phyloP scores from a whole-genome alignment of 164 flowering plant species.

The Kalanchoe fedtschenkoi region DNA sequence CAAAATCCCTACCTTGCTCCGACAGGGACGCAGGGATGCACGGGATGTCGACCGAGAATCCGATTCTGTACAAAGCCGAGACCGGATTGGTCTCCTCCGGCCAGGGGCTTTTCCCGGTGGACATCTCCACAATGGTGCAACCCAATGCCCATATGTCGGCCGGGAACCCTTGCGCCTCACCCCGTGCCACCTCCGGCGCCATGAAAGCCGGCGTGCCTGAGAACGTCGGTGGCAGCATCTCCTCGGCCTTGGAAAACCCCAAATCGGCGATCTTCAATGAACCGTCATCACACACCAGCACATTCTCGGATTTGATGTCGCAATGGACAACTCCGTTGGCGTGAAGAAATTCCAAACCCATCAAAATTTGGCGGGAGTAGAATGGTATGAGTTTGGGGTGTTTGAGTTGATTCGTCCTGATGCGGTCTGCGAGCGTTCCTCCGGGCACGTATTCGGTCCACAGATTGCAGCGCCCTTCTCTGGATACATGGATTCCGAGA shows the following conservation, averaged over 20 bases:
- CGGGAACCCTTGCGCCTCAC: constrained; percentile 54
- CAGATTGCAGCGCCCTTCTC: constrained; percentile 44
- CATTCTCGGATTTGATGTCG: constrained; percentile 61
- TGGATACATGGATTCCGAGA: constrained; percentile 36
- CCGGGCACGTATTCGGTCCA: constrained; percentile 53
- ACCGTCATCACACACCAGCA: constrained; percentile 41
- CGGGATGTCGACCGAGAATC: constrained; percentile 42
- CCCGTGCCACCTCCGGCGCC: constrained; percentile 82
- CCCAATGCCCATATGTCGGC: constrained; percentile 86
- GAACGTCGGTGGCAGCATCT: constrained; percentile 7
- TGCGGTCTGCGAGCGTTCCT: constrained; percentile 42
- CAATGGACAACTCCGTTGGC: constrained; percentile 56
- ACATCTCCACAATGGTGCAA: constrained; percentile 74
- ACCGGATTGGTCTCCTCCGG: constrained; percentile 31
- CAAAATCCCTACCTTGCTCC: constrained; percentile 47
- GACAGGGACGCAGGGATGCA: constrained; percentile 41
- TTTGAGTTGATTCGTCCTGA: constrained; percentile 18
- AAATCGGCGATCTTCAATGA: constrained; percentile 55
- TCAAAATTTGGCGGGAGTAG: constrained; percentile 26
- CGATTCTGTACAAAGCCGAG: constrained; percentile 44
- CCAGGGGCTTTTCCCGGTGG: constrained; percentile 63
- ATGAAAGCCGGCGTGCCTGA: constrained; percentile 69
- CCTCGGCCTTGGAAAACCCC: constrained; percentile 49
- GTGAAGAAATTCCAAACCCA: constrained; percentile 56
- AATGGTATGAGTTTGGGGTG: constrained; percentile 29